Evolutionary conservation across 2,329 filamentous ascomycete species (phyloP).

Genomic region (Helminthosporium solani): DNA sequence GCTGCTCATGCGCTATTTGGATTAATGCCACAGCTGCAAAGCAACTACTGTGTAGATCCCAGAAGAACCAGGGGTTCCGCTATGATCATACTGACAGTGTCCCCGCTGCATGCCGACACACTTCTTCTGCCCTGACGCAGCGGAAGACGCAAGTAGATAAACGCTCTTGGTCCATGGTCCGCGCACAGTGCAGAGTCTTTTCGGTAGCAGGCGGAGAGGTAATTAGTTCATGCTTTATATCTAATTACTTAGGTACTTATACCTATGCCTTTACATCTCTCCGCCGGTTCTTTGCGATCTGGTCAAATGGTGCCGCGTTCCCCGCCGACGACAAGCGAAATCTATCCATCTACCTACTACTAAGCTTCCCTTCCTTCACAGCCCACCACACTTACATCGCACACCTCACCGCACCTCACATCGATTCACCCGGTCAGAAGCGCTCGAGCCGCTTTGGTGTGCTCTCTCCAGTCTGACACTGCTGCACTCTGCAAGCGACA

Average conservation of each 20-base stretch:
- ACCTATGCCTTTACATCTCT: too few species aligned
- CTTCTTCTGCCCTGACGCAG: background rate
- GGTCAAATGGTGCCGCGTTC: background rate
- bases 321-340: background rate
- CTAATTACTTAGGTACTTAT: too few species aligned
- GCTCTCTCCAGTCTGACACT: constrained; percentile 30
- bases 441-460: constrained; percentile 29
- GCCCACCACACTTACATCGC: constrained; percentile 1
- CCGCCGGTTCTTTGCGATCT: too few species aligned
- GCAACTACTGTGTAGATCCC: too few species aligned
- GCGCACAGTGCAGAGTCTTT: too few species aligned
- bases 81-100: too few species aligned
- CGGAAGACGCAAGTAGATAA: background rate
- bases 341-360: background rate
- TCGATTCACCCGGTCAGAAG: constrained; percentile 7
- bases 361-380: constrained; percentile 6
- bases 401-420: constrained; percentile 23
- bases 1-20: too few species aligned
- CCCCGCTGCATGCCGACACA: background rate
- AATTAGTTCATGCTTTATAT: too few species aligned
- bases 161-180: background rate
- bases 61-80: too few species aligned
- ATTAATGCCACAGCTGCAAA: too few species aligned
- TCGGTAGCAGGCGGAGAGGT: too few species aligned
- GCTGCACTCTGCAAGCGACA: constrained; percentile 26